phyloP scores from a whole-genome alignment of 2,329 filamentous ascomycete genomes.

The Paramyrothecium roridum region DNA sequence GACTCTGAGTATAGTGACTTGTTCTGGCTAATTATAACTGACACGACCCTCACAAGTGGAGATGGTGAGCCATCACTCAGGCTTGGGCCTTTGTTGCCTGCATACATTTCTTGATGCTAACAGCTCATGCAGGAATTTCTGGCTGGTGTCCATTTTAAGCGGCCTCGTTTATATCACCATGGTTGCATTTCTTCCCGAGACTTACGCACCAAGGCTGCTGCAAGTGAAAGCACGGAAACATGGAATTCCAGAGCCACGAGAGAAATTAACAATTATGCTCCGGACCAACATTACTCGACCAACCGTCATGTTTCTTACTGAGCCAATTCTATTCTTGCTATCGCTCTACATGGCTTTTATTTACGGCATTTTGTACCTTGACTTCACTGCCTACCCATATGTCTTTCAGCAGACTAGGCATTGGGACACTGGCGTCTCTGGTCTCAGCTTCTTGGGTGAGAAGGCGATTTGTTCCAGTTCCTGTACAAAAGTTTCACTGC shows the following conservation, averaged over 20 bases:
- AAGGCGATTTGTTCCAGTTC: conserved; percentile 45
- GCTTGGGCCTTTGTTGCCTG: conserved; percentile 1
- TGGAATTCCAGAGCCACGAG: conserved; percentile 47
- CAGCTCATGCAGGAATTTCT: conserved; percentile 60
- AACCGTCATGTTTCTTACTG: conserved; percentile 57
- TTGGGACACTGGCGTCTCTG: conserved; percentile 48
- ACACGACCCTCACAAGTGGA: not conserved
- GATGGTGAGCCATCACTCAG: not conserved
- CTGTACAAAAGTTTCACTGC: not conserved
- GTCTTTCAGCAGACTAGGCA: conserved; percentile 52
- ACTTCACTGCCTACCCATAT: conserved; percentile 46
- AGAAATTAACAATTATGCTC: conserved; percentile 31
- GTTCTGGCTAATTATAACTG: not conserved
- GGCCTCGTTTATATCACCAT: conserved; percentile 49
- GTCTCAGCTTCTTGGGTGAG: conserved; percentile 59
- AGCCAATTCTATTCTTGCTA: conserved; percentile 59
- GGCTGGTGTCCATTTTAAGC: conserved; percentile 52
- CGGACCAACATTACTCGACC: conserved; percentile 37
- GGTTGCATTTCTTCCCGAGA: conserved; percentile 45
- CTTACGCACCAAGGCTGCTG: conserved; percentile 49
- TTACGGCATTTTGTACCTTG: conserved; percentile 45
- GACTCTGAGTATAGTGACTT: not conserved
- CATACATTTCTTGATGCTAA: conserved; percentile 54
- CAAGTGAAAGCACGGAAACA: conserved; percentile 38
- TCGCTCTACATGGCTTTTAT: conserved; percentile 56